Evolutionary conservation across 2,329 filamentous ascomycete genomes (phyloP).

Genomic region (Coniella vitis): DNA sequence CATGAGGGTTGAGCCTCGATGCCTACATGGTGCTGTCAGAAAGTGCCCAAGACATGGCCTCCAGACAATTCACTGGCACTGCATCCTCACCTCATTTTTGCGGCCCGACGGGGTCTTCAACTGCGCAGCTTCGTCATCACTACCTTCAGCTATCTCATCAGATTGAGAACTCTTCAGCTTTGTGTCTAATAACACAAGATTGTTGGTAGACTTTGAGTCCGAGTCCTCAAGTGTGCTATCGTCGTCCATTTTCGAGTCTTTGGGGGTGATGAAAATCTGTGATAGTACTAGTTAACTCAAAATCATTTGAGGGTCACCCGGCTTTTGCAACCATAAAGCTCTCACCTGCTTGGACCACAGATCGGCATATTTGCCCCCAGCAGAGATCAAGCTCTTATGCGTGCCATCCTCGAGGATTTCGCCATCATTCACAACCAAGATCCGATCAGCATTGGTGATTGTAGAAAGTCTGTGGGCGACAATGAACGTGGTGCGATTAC

Average conservation of each 20-base stretch:
- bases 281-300: neutral
- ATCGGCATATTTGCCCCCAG: slow-evolving; percentile 55
- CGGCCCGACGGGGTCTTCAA: slow-evolving; percentile 29
- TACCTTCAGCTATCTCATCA: slow-evolving; percentile 21
- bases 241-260: slow-evolving; percentile 30
- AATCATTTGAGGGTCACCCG: neutral
- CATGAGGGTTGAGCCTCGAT: slow-evolving; percentile 48
- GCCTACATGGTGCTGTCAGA: slow-evolving; percentile 38
- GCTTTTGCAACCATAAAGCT: neutral
- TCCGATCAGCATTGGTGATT: slow-evolving; percentile 61
- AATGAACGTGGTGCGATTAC: slow-evolving; percentile 59
- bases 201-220: slow-evolving; percentile 27
- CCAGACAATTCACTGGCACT: slow-evolving; percentile 29
- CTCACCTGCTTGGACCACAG: slow-evolving; percentile 56
- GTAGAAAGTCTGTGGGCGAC: slow-evolving; percentile 66
- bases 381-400: slow-evolving; percentile 50
- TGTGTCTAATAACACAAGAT: slow-evolving; percentile 30
- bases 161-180: slow-evolving; percentile 29
- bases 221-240: slow-evolving; percentile 20
- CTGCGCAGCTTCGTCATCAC: slow-evolving; percentile 19
- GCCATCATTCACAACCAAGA: slow-evolving; percentile 59
- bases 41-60: slow-evolving; percentile 33
- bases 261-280: slow-evolving; percentile 41
- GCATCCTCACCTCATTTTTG: slow-evolving; percentile 44
- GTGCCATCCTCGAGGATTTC: slow-evolving; percentile 56